Percentiles rank a stretch among this genome's conserved stretches.
Evolutionary conservation across 2,329 filamentous ascomycete species (phyloP).

Genomic region (Gaeumannomyces sp.): DNA sequence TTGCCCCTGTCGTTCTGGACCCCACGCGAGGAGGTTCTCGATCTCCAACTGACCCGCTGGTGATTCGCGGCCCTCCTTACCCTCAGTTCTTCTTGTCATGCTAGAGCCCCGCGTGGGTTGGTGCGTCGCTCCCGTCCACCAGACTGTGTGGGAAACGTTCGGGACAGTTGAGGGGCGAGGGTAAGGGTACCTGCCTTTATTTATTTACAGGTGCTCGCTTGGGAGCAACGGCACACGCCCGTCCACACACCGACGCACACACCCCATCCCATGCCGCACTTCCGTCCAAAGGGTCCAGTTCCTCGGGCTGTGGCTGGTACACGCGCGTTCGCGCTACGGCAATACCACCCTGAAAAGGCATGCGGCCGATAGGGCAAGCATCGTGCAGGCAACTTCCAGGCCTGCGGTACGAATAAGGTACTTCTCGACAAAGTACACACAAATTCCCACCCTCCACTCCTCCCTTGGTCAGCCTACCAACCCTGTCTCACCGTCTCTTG

Average conservation of each 20-base stretch:
- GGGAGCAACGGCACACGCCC: background rate
- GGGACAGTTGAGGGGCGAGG: background rate
- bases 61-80: background rate
- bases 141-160: background rate
- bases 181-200: background rate
- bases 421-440: background rate
- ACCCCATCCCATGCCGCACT: background rate
- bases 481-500: background rate
- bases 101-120: background rate
- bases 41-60: no score
- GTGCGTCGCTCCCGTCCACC: background rate
- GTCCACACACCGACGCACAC: background rate
- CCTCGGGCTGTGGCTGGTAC: background rate
- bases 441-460: background rate
- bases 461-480: background rate
- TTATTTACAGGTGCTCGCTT: background rate
- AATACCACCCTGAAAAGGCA: background rate
- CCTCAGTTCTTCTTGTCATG: no score
- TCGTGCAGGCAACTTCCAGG: background rate
- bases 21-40: no score
- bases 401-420: background rate
- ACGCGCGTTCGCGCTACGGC: background rate
- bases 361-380: background rate
- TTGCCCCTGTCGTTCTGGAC: no score
- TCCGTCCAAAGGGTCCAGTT: background rate